phyloP scores from a whole-genome alignment of 2,329 filamentous ascomycete species.

The Sarocladiaceae sp. region DNA sequence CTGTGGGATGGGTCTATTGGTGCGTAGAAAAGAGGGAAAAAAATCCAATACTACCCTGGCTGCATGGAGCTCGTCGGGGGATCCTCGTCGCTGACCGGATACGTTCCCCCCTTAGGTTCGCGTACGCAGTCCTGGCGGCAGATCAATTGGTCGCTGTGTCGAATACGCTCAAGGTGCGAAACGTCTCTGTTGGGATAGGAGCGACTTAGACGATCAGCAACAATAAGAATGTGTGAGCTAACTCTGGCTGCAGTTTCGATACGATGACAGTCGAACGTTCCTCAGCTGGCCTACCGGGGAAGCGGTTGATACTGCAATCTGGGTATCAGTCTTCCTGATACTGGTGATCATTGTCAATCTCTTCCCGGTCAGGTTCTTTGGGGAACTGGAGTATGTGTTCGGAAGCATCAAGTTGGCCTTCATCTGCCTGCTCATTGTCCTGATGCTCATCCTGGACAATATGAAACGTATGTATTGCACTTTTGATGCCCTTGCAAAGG shows the following conservation, averaged over 20 bases:
- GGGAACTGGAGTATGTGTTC: slow-evolving; percentile 32
- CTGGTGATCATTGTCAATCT: slow-evolving; percentile 28
- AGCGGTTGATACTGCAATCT: slow-evolving; percentile 28
- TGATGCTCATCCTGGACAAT: slow-evolving; percentile 31
- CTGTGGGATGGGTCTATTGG: slow-evolving; percentile 33
- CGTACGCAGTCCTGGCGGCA: slow-evolving; percentile 28
- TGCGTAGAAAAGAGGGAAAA: too few relatives aligned
- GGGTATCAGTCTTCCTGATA: slow-evolving; percentile 30
- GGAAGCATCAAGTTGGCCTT: slow-evolving; percentile 30
- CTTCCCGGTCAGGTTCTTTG: slow-evolving; percentile 27
- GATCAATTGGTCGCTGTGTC: slow-evolving; percentile 29
- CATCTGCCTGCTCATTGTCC: slow-evolving; percentile 27
- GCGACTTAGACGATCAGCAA: neutral
- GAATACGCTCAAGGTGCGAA: slow-evolving; percentile 23
- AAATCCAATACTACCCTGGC: too few relatives aligned
- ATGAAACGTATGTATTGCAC: slow-evolving; percentile 24
- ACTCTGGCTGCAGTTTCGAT: slow-evolving; percentile 22
- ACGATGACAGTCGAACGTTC: slow-evolving; percentile 27
- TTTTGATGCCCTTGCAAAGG: neutral
- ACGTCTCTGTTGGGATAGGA: too few relatives aligned
- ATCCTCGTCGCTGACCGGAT: too few relatives aligned
- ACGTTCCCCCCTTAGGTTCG: too few relatives aligned
- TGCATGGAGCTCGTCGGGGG: too few relatives aligned
- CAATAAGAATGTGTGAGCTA: too few relatives aligned
- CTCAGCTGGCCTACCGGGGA: slow-evolving; percentile 26